Percentiles rank a stretch among this genome's conserved stretches.
These are phyloP conservation scores for Lactarius deliciosus DNA, from an alignment of 768 basidiomycete genomes.

Conservation along the genomic window DNA sequence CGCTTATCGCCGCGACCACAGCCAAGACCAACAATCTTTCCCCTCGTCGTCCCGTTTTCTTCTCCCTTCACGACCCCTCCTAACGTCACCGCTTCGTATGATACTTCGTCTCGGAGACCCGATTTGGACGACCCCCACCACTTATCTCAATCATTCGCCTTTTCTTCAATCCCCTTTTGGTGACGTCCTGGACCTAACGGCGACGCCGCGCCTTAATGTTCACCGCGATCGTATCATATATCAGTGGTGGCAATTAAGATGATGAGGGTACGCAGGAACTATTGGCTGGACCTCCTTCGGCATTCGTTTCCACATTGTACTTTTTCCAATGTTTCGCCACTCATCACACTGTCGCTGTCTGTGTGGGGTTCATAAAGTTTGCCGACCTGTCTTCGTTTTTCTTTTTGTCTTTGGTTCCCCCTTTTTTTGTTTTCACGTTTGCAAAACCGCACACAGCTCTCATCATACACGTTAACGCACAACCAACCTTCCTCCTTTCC, in stretches of 20 bases:
- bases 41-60: not conserved
- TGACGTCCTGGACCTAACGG: not conserved
- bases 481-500: not conserved
- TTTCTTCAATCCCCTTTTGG: not conserved
- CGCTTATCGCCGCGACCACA: conserved; percentile 19
- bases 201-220: conserved; percentile 12
- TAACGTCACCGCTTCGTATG: conserved; percentile 6
- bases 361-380: conserved; percentile 10
- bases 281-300: not conserved
- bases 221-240: conserved; percentile 4
- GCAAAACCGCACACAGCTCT: conserved; percentile 6
- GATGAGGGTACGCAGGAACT: not conserved
- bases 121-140: conserved; percentile 6
- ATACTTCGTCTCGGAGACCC: conserved; percentile 5
- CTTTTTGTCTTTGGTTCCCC: not conserved
- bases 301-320: not conserved
- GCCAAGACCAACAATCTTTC: not conserved
- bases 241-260: conserved; percentile 1
- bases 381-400: conserved; percentile 7
- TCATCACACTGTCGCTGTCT: conserved; percentile 6
- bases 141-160: not conserved
- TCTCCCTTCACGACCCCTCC: not conserved
- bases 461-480: conserved; percentile 12
- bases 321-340: conserved; percentile 3
- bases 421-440: conserved; percentile 6